Evolutionary conservation across 2,329 filamentous ascomycete genomes (phyloP), one percentile per base, ranked within the genome.

Genomic region (Myriangium duriaei): DNA sequence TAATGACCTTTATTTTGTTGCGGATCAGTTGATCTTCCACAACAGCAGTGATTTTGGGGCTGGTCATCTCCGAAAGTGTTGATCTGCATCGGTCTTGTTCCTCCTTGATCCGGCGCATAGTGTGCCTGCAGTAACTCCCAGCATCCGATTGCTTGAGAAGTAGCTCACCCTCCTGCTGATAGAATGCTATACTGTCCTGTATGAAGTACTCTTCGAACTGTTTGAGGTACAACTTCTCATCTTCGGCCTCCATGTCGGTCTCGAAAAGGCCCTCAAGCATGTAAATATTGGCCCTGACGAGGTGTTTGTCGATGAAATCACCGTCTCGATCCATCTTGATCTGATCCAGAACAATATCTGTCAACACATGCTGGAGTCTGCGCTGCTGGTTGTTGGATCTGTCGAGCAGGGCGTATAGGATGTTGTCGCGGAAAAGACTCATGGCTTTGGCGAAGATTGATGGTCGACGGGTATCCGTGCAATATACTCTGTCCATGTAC

Each of bases 231-330:
- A 98, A 67, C 51, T 86, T 91, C 30, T 83, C 74, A 32, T 74
- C 69, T 46, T 92, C 81, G 4, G 74, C 72, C 53, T 94, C 86
- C 3, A 77, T 71, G 40, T 86, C 74, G 0, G 77, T 79, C 56
- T 93, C 81, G 55, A 94, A 92, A 0, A 98, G 68, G 5, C 76
- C 76, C 54, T 92, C 88, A 4, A 98, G 69, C 86, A 98, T 95
- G 49, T 81, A 78, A 2, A 85, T 73, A 54, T 84, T 88, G 36
- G 82, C 80, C 47, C 84, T 81, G 48, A 96, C 75, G 4, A 94
- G 67, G 24, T 75, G 72, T 48, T 82, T 78, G 57, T 96, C 83
- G 43, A 96, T 87, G 11, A 84, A 73, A 50, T 95, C 86, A 17
- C 88, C 91, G 42, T 86, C 78, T 17, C 91, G 72, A 58, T 96